Evolutionary conservation across 805 yeast species (phyloP), one percentile per base, ranked within the genome.

Genomic region (Yamadazyma paraphyllophila): DNA sequence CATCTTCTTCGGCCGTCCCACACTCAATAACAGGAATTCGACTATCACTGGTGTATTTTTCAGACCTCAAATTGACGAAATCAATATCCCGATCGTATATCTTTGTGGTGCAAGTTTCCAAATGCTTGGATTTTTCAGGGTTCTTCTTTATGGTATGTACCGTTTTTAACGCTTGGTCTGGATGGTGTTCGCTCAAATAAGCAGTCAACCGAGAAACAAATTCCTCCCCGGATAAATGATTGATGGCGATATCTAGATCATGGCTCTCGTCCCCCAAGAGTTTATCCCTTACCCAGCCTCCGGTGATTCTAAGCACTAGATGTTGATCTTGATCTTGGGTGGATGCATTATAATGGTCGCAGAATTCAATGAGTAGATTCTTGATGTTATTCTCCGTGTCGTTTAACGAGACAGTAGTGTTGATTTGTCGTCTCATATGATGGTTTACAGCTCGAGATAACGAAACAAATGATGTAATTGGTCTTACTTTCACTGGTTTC

Each of bases 251-350:
- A 57, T 94, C 99, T 26, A 94, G 72, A 62, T 94, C 99, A 59
- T 92, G 82, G 35, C 92, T 83, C 16, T 80, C 81, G 39, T 76
- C 74, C 0, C 96, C 96, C 26, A 94, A 69, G 25, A 94, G 69
- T 66, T 94, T 94, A 63, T 94, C 99, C 55, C 99, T 77, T 2
- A 94, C 99, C 99, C 99, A 92, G 0, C 99, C 99, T 30, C 99
- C 99, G 0, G 97, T 91, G 53, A 94, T 87, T 49, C 99, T 65
- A 11, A 87, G 71, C 36, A 76, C 83, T 8, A 84, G 60, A 16
- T 51, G 54, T 13, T 56, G 39, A 2, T 48, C 8, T 11, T 39
- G 40, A 16, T 57, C 49, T 16, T 43, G 36, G 11, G 42, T 43
- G 2, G 48, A 39, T 10, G 51, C 20, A 49, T 75, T 74, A 52